These are phyloP conservation scores for Tricholoma matsutake DNA, from an alignment of 768 basidiomycete species.

Conservation along the genomic window DNA sequence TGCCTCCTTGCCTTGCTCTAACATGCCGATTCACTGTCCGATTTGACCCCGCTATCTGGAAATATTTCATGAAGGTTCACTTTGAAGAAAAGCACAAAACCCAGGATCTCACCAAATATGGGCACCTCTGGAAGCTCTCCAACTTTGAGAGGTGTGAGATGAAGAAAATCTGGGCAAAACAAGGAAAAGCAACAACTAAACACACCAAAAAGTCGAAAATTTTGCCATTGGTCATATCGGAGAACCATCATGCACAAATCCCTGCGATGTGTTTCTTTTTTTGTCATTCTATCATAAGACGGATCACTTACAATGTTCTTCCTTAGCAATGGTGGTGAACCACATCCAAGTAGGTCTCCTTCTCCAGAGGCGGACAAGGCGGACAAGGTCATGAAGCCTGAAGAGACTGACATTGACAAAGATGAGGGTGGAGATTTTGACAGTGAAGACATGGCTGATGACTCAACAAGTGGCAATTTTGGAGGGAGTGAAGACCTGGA, in stretches of 20 bases:
- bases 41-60: background rate
- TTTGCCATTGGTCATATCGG: constrained; percentile 14
- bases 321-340: background rate
- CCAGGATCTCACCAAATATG: constrained; percentile 3
- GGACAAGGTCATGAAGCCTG: background rate
- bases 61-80: constrained; percentile 18
- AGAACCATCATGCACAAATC: constrained; percentile 2
- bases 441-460: no score
- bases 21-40: constrained; percentile 3
- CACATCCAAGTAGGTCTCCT: background rate
- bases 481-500: no score
- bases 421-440: background rate
- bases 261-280: background rate
- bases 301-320: background rate
- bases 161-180: constrained; percentile 19
- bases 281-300: background rate
- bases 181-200: constrained; percentile 10
- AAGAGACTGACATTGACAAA: background rate
- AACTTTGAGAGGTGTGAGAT: constrained; percentile 15
- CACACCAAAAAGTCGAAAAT: constrained; percentile 11
- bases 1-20: constrained; percentile 4
- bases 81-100: constrained; percentile 12
- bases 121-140: constrained; percentile 15
- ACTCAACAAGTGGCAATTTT: no score
- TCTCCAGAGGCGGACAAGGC: background rate